Base-by-base conservation (phyloP, 345 rosid genomes). In the Bruguiera parviflora region DNA sequence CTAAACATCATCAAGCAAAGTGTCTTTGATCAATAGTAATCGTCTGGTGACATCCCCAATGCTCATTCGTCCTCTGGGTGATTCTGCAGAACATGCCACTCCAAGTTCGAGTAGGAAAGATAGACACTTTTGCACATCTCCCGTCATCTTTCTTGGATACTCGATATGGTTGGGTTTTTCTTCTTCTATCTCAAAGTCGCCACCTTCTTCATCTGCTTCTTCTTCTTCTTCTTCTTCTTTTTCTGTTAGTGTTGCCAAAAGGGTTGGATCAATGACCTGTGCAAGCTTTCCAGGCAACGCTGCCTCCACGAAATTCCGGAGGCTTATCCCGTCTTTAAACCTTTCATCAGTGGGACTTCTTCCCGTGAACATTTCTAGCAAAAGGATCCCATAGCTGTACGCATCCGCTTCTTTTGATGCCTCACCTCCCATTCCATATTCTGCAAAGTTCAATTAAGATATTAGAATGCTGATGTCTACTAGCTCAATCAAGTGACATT, bases 341-440 rank as follows among this genome's bases (percentile, higher is more conserved):
- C 16, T 56, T 27, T 56, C 59, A 10, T 24, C 25, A 11, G 59
- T 56, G 11, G 59, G 59, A 8, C 31, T 56, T 56, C 28, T 56
- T 56, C 59, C 59, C 9, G 59, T 21, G 13, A 71, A 64, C 57
- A 71, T 37, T 33, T 71, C 75, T 52, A 71, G 33, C 1, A 71
- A 6, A 15, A 71, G 39, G 15, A 71, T 64, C n/a, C 75, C 75
- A 46, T 24, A 71, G 69, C 75, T 71, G 16, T 71, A 21, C 46
- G 46, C 63, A 46, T 64, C 75, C 27, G 69, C 64, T 43, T 37
- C 24, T 31, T 55, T 64, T 15, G 65, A 71, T 28, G 24, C 58
- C 6, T 28, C 33, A 3, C 56, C 27, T 5, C 35, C 63, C 55
- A 64, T 46, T 28, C 75, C 75, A 18, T 56, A 64, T 24, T 71